Evolutionary conservation across 2,329 filamentous ascomycete genomes (phyloP), one percentile per base, ranked within the genome.

Genomic region (Cladosporium sp.): DNA sequence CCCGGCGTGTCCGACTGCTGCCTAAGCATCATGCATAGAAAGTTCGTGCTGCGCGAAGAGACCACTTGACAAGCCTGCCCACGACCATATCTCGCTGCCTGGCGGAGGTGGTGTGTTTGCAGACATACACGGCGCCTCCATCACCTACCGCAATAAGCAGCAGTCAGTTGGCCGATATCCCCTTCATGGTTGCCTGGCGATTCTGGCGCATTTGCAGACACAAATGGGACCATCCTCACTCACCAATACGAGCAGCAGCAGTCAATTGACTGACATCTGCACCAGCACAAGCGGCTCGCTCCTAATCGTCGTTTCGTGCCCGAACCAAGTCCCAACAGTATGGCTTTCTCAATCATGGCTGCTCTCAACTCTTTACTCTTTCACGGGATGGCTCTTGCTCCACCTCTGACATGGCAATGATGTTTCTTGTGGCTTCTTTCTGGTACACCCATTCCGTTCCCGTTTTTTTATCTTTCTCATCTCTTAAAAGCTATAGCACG

Each of bases 371-470:
- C 62, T 65, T 59, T 18, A 68, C 57, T 69, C 61, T 66, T 64
- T 66, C 40, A 62, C 46, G 37, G 52, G 37, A 44, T 65, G 63
- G 63, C 63, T 65, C 63, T 65, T 65, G 35, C 63, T 65, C 63
- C 57, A 58, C 44, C 65, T 28, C 23, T 26, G 14, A 56, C 56
- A 65, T 55, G 31, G 29, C 28, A 58, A 49, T 64, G 7, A 10
- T 18, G 28, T 56, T 33, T 70, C 66, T 72, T 72, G 69, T 72
- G 69, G 71, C 71, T 71, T 72, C 71, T 72, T 72, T 70, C 69
- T 69, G 55, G 46, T 59, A 46, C 64, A 65, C 63, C 67, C 46
- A 16, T 14, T 58, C 33, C 23, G 16, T 33, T 33, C 21, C 53
- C 33, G 23, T 70, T 67, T 66, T 68, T 69, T 33, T 33, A 58